Percentiles rank a stretch among this genome's conserved stretches.
Conservation (phyloP, 768 basidiomycete species). For the Pholiota molesta region DNA sequence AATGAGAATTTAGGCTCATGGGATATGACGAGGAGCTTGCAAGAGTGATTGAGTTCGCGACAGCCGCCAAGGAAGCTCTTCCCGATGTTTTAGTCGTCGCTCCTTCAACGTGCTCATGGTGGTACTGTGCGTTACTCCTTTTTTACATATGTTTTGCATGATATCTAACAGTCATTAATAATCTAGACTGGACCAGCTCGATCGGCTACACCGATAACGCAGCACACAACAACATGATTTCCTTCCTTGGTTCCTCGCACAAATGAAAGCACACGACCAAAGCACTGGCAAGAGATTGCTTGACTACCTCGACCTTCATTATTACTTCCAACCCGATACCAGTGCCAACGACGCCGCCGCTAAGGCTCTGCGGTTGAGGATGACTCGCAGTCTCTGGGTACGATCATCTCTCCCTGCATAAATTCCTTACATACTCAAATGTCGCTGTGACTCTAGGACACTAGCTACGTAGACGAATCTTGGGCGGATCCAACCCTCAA, state of each 20-base stretch:
- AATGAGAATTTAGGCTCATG: slow-evolving; percentile 35
- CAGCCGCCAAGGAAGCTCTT: slow-evolving; percentile 44
- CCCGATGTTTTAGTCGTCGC: slow-evolving; percentile 48
- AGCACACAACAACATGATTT: slow-evolving; percentile 57
- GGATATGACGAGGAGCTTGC: slow-evolving; percentile 54
- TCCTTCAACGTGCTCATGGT: slow-evolving; percentile 50
- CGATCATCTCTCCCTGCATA: slow-evolving; percentile 10
- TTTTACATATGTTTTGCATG: not conserved
- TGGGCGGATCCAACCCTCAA: slow-evolving; percentile 46
- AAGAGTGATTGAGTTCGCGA: slow-evolving; percentile 45
- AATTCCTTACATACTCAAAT: too few species aligned
- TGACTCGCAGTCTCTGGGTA: slow-evolving; percentile 56
- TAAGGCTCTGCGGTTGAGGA: slow-evolving; percentile 51
- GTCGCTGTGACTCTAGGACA: slow-evolving; percentile 32
- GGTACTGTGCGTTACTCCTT: slow-evolving; percentile 39
- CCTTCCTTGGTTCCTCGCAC: slow-evolving; percentile 55
- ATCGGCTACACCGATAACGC: slow-evolving; percentile 51
- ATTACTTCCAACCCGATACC: slow-evolving; percentile 56
- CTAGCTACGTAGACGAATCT: slow-evolving; percentile 55
- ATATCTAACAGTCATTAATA: not conserved
- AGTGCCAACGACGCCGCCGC: slow-evolving; percentile 55
- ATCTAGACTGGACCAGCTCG: slow-evolving; percentile 52
- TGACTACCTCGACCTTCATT: slow-evolving; percentile 61
- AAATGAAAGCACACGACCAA: slow-evolving; percentile 45
- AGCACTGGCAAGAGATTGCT: slow-evolving; percentile 43